Base-by-base conservation (phyloP, 441 rosid species). In the Sinapis alba region DNA sequence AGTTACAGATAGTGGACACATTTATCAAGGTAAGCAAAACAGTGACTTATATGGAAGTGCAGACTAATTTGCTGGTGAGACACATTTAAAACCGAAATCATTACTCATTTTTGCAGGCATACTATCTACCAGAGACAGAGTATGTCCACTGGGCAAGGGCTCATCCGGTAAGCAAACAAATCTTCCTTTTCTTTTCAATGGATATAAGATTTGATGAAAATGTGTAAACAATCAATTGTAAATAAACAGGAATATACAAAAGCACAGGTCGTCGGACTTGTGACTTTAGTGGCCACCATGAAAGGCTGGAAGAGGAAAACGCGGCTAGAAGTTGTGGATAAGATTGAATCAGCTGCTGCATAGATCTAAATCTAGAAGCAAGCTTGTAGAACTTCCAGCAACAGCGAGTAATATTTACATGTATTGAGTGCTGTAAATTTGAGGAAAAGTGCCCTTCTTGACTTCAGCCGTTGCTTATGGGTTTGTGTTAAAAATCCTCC, bases 291-390 rank as follows among this genome's bases (percentile, higher is more conserved):
- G 18, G 97, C 99, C 9, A 24, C 92, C 27, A 88, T 94, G 98
- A 90, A 90, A 85, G 87, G 98, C 32, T 96, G 99, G 99, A 96
- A 89, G 88, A 96, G 98, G 75, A 93, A 92, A 85, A 86, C 89
- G 16, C 85, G 97, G 79, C 68, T 89, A 79, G 99, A 96, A 81
- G 82, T 87, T 58, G 13, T 92, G 32, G 98, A 93, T 72, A 96
- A 94, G 89, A 90, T 96, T 0, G 99, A 96, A 73, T 87, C 81
- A 81, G 82, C 73, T 50, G 56, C 56, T 50, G 56, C 21, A 3
- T 50, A 50, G 53, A 50, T 50, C 12, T 16, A 50, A 50, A 50
- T 18, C 21, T 16, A 50, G 56, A 47, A 47, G 54, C 54, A 7
- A 47, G 54, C 54, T 47, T 47, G 4, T 47, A 47, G 11, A 16